Conservation (phyloP, 225 moss, liverwort and hornwort species). For the Sphagnum tenellum region DNA sequence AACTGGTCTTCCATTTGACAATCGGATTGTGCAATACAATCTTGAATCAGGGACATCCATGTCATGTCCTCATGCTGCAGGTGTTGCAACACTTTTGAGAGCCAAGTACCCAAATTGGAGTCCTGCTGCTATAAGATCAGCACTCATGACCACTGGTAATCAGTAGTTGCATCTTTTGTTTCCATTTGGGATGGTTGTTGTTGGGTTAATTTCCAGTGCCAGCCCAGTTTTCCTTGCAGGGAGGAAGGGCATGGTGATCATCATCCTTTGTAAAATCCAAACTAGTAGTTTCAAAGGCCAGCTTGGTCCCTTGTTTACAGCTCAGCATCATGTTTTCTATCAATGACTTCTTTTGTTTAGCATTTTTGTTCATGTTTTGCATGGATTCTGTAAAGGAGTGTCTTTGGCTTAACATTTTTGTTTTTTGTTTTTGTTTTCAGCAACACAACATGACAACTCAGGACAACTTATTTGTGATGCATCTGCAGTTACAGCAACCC, state of each 20-base stretch:
- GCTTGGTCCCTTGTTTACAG: no score
- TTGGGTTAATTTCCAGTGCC: no score
- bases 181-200: no score
- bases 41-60: conserved; percentile 52
- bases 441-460: conserved; percentile 20
- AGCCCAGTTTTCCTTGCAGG: no score
- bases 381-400: no score
- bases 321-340: no score
- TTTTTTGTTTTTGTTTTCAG: conserved; percentile 1
- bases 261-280: no score
- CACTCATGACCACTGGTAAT: conserved; percentile 34
- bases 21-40: conserved; percentile 16
- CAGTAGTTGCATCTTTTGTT: background rate
- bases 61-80: conserved; percentile 41
- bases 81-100: conserved; percentile 34
- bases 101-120: conserved; percentile 43
- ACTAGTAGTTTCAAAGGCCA: no score
- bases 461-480: conserved; percentile 13
- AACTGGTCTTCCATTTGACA: conserved; percentile 13
- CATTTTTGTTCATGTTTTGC: no score
- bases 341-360: no score
- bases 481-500: conserved; percentile 11
- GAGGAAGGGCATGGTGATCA: no score
- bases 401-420: no score
- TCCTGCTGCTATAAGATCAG: conserved; percentile 49